Percentiles rank a stretch among this genome's conserved stretches.
These are phyloP conservation scores for Xylaria digitata DNA, from an alignment of 2,329 filamentous ascomycete genomes.

Conservation along the genomic window DNA sequence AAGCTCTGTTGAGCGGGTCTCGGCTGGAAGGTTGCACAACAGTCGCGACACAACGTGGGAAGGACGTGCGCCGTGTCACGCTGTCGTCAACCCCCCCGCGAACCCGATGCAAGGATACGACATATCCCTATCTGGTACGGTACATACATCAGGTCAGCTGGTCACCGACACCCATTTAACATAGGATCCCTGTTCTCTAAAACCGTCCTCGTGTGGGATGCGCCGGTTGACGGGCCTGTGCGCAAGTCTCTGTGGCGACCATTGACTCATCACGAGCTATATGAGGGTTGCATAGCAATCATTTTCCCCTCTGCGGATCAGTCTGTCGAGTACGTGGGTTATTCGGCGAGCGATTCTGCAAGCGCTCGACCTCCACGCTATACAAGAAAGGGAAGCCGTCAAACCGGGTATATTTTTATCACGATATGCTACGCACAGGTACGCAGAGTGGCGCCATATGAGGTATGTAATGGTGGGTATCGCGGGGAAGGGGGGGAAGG, in stretches of 20 bases:
- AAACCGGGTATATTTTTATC: slow-evolving; percentile 16
- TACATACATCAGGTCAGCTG: slow-evolving; percentile 35
- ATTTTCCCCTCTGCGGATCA: slow-evolving; percentile 24
- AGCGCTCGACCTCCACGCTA: slow-evolving; percentile 21
- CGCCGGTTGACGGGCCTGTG: slow-evolving; percentile 32
- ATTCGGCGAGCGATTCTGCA: slow-evolving; percentile 23
- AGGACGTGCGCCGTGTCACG: slow-evolving; percentile 38
- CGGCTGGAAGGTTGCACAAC: slow-evolving; percentile 34
- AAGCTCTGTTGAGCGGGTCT: slow-evolving; percentile 27
- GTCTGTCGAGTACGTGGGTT: slow-evolving; percentile 29
- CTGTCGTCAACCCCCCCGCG: slow-evolving; percentile 29
- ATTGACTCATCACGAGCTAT: slow-evolving; percentile 26
- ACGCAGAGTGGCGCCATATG: slow-evolving; percentile 30
- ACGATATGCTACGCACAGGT: slow-evolving; percentile 24
- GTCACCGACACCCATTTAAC: slow-evolving; percentile 27
- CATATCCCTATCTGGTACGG: slow-evolving; percentile 33
- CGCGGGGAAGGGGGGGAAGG: slow-evolving; percentile 30
- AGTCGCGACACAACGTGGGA: slow-evolving; percentile 30
- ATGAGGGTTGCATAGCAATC: slow-evolving; percentile 27
- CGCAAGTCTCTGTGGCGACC: slow-evolving; percentile 27
- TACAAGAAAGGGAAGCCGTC: slow-evolving; percentile 29
- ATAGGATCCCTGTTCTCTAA: slow-evolving; percentile 27
- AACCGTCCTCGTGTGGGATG: slow-evolving; percentile 6
- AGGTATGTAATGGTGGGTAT: slow-evolving; percentile 34
- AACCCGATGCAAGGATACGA: slow-evolving; percentile 30